Conservation (phyloP, 495 filamentous ascomycete species). For the Podospora pseudoanserina region DNA sequence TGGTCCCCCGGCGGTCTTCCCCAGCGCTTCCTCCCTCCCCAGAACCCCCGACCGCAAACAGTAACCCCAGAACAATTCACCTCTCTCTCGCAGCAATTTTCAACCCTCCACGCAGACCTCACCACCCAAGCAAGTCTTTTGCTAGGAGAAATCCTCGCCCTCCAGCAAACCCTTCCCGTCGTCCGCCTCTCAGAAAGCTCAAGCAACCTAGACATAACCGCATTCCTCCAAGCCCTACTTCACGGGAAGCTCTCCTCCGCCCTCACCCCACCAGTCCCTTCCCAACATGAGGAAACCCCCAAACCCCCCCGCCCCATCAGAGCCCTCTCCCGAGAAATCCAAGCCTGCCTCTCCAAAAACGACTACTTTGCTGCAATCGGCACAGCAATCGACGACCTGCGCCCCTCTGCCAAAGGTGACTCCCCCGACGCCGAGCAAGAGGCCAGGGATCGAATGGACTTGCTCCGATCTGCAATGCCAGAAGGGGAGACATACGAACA, state of each 20-base stretch:
- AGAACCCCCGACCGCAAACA: not conserved
- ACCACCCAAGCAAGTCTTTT: not conserved
- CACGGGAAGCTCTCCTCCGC: constrained; percentile 1
- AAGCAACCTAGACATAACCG: not conserved
- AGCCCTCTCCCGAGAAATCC: not conserved
- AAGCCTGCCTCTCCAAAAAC: not conserved
- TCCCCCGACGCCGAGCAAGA: not conserved
- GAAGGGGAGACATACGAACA: not conserved
- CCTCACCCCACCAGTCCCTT: not conserved
- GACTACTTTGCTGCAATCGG: not conserved
- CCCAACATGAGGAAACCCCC: not conserved
- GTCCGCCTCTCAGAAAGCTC: not conserved
- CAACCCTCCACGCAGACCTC: not conserved
- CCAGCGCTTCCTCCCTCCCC: not conserved
- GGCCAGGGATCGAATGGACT: not conserved
- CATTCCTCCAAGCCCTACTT: not conserved
- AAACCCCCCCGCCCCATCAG: not conserved
- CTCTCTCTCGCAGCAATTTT: not conserved
- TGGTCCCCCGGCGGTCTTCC: not conserved
- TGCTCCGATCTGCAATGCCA: not conserved
- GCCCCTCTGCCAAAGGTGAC: not conserved
- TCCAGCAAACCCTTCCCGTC: not conserved
- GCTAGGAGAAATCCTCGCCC: constrained; percentile 1
- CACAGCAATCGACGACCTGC: not conserved
- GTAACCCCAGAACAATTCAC: not conserved